phyloP scores from a whole-genome alignment of 2,329 filamentous ascomycete genomes.

The Nothophaeocryptopus gaeumannii region DNA sequence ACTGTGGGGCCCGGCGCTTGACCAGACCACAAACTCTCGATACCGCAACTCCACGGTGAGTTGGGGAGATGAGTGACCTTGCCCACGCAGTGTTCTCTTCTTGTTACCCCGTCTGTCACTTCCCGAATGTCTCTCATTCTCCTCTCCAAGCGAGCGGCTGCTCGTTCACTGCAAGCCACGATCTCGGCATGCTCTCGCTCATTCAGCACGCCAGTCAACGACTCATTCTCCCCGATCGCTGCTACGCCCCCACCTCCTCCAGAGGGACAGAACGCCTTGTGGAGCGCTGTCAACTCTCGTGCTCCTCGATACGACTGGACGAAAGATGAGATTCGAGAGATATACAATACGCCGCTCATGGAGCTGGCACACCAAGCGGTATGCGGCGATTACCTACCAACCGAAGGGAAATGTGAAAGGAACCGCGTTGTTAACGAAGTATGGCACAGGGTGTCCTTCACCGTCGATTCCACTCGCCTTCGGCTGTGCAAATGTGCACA shows the following conservation, averaged over 20 bases:
- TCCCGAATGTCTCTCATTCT: constrained; percentile 28
- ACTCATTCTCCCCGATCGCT: constrained; percentile 31
- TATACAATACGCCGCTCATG: constrained; percentile 79
- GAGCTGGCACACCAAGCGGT: constrained; percentile 54
- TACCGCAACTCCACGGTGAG: neutral
- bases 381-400: constrained; percentile 9
- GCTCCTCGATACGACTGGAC: constrained; percentile 73
- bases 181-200: constrained; percentile 14
- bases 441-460: constrained; percentile 67
- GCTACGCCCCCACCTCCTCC: constrained; percentile 27
- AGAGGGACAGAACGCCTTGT: constrained; percentile 34
- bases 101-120: neutral
- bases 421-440: constrained; percentile 1
- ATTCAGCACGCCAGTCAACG: constrained; percentile 38
- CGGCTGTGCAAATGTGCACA: constrained; percentile 86
- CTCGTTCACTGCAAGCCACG: constrained; percentile 21
- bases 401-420: neutral
- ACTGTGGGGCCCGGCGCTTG: no score
- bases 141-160: constrained; percentile 23
- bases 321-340: constrained; percentile 72
- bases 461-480: constrained; percentile 78
- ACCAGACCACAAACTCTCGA: no score
- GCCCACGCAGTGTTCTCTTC: neutral
- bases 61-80: neutral
- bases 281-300: constrained; percentile 58